Base-by-base conservation (phyloP, 768 basidiomycete species). In the Pisolithus albus region DNA sequence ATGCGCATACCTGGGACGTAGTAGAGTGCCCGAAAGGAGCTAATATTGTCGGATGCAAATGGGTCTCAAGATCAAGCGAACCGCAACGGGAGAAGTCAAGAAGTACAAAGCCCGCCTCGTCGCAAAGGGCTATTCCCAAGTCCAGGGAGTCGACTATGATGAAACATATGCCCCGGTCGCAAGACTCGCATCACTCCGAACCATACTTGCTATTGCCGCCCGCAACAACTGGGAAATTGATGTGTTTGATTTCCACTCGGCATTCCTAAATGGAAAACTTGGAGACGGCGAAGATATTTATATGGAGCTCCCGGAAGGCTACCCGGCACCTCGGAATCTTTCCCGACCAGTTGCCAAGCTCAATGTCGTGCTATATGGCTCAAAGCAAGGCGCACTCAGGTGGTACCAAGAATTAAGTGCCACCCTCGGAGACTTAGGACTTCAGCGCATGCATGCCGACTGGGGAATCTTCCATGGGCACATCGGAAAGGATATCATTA, bases 31-130 rank as follows among this genome's bases (percentile, higher is more conserved):
- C 52, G 3, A 44, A n/a, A 7, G 45, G 28, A 9, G 34, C 7
- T 0, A 50, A 53, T 18, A 13, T 55, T 7, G 11, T 56, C 3
- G 56, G 64, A 2, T 59, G 56, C 13, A 64, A 67, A n/a, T 78
- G 72, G 72, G 72, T 77, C 18, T 79, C 56, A 59, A 58, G 30
- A 54, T 65, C 19, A 80, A 81, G 59, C 47, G 60, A 38, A 70
- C 76, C 47, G 55, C 61, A 0, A 34, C 56, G 0, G 73, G 75
- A 11, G 47, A 57, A 0, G 59, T 76, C 21, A 46, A 55, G 1
- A 58, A 63, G 6, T 49, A 59, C 23, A 59, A 56, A 24, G 53
- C 44, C 53, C 2, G 26, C 46, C 30, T 30, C 8, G 3, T 30
- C 30, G 7, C 30, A 30, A 30, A 30, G 30, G 30, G 30, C 30